Percentiles rank a stretch among this genome's conserved stretches.
Evolutionary conservation across 2,329 filamentous ascomycete species (phyloP).

Genomic region (Botrytis pseudocinerea): DNA sequence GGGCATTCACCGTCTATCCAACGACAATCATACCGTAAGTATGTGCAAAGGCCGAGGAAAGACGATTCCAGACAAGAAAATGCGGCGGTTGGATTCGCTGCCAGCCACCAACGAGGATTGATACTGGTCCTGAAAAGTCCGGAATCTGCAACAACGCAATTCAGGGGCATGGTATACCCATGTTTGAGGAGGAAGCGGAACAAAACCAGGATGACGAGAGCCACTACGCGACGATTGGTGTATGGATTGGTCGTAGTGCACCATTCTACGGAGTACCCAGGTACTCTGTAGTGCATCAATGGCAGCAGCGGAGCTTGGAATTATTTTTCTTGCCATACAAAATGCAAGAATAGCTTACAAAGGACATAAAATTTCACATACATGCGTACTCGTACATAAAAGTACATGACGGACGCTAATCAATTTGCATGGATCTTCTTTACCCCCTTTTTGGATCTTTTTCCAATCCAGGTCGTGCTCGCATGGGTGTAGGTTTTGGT

Average conservation of each 20-base stretch:
- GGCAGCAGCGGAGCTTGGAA: background rate
- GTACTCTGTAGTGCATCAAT: constrained; percentile 11
- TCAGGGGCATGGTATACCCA: constrained; percentile 26
- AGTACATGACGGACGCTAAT: background rate
- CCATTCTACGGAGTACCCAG: background rate
- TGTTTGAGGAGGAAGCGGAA: constrained; percentile 24
- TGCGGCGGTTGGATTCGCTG: constrained; percentile 24
- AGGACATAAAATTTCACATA: constrained; percentile 4
- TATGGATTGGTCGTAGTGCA: constrained; percentile 20
- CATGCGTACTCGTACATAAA: background rate
- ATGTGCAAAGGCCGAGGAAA: constrained; percentile 6
- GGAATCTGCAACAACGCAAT: constrained; percentile 23
- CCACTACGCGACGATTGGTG: constrained; percentile 23
- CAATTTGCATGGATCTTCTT: background rate
- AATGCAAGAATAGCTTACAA: background rate
- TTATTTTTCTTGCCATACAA: background rate
- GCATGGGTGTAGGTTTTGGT: constrained; percentile 17
- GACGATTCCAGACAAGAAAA: constrained; percentile 11
- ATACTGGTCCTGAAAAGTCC: constrained; percentile 17
- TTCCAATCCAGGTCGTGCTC: constrained; percentile 9
- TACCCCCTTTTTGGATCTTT: constrained; percentile 19
- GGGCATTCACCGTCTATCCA: constrained; percentile 3
- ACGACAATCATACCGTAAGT: constrained; percentile 6
- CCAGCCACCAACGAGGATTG: constrained; percentile 24
- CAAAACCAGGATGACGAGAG: constrained; percentile 26